Base-by-base conservation (phyloP, 2,329 filamentous ascomycete genomes). In the Aaosphaeria pasadenensis region DNA sequence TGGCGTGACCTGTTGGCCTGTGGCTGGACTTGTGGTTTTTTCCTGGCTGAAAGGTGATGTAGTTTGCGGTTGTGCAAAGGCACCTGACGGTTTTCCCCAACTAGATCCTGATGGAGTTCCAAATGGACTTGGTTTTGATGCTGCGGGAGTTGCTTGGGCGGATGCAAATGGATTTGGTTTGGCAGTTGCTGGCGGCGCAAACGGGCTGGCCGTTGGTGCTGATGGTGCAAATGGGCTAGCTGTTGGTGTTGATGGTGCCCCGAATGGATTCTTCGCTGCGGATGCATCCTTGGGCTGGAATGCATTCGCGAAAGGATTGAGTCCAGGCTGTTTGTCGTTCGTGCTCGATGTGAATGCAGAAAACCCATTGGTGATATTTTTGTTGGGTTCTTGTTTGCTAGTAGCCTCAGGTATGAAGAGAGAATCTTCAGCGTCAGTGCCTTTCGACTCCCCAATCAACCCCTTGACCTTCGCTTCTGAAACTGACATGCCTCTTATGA, bases 401-500 rank as follows among this genome's bases (percentile, higher is more conserved):
- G 50, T 46, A 32, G 44, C 47, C 35, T 74, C 66, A 6, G 72
- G 69, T 11, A 76, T 53, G 51, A 77, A 77, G 5, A 76, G 53
- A 5, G 71, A 74, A 13, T 64, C 55, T 13, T 65, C 66, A n/a
- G 62, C 62, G 54, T 51, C 45, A 58, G 51, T 45, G 49, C 55
- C 54, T 45, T 65, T 60, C 41, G 11, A 40, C 24, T 43, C 41
- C 31, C 7, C 73, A 39, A 84, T 66, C 68, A 81, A 72, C 6
- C 76, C 77, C 40, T 73, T 63, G 11, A 62, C 67, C 39, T 71
- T 72, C 13, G 83, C 80, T 56, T 79, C 72, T 40, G 69, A 69
- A 41, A 84, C 74, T 40, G 69, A 76, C 61, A 83, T 68, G 11
- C 82, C 82, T 57, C 79, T 74, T 45, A 85, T 78, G 30, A 86